A percentile compares a stretch with the other conserved stretches of the same genome.
These are phyloP conservation scores for Durio zibethinus DNA, from an alignment of 345 rosid genomes.

Conservation along the genomic window DNA sequence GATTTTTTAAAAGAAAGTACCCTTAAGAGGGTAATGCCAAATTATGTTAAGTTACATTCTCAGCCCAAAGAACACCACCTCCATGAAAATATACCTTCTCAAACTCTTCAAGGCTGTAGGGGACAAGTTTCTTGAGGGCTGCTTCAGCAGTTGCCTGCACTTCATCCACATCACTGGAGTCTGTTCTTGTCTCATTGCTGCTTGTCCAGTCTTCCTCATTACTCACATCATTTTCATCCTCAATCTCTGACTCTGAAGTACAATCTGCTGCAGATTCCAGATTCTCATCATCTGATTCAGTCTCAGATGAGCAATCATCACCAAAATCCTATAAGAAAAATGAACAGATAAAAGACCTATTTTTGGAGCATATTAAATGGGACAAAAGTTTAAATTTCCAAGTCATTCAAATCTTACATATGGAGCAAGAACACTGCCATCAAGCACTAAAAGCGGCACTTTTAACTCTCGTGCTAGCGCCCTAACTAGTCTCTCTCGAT, in stretches of 20 bases:
- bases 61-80: background rate
- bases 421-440: constrained; percentile 89
- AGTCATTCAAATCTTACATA: constrained; percentile 62
- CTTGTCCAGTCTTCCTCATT: constrained; percentile 74
- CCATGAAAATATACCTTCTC: constrained; percentile 51
- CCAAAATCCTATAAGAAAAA: constrained; percentile 58
- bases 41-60: background rate
- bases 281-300: constrained; percentile 64
- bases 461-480: constrained; percentile 84
- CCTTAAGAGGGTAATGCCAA: background rate
- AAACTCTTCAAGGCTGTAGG: constrained; percentile 67
- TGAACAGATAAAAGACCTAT: constrained; percentile 10
- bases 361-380: constrained; percentile 2
- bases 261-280: constrained; percentile 60
- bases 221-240: constrained; percentile 67
- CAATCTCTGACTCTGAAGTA: constrained; percentile 78
- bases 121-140: constrained; percentile 73
- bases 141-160: constrained; percentile 68
- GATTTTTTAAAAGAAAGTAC: background rate
- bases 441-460: constrained; percentile 85
- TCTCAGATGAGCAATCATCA: constrained; percentile 65
- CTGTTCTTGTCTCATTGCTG: constrained; percentile 63
- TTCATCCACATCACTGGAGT: constrained; percentile 70
- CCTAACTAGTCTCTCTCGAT: constrained; percentile 83
- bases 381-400: background rate